A percentile compares a stretch with the other conserved stretches of the same genome.
Evolutionary conservation across 305 asterid species (phyloP).

Genomic region (Solanum chacoense): DNA sequence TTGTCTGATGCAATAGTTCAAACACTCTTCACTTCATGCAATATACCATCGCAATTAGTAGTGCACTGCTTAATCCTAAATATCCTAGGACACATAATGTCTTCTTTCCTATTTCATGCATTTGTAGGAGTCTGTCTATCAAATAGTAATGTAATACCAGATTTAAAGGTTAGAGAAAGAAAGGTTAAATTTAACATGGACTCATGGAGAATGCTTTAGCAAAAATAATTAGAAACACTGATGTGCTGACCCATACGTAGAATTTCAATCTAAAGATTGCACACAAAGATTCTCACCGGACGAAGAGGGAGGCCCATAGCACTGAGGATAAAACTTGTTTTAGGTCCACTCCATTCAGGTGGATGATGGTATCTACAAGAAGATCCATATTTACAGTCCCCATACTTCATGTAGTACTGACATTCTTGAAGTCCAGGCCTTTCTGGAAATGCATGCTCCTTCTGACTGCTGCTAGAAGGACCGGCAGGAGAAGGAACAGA

Average conservation of each 20-base stretch:
- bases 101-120: neutral
- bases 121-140: neutral
- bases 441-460: constrained; percentile 50
- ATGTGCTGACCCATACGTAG: neutral
- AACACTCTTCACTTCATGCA: neutral
- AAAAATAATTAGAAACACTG: neutral
- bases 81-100: neutral
- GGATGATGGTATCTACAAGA: constrained; percentile 82
- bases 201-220: neutral
- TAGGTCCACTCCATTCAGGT: constrained; percentile 49
- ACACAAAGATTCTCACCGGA: constrained; percentile 38
- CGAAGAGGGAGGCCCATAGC: constrained; percentile 77
- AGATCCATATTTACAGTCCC: constrained; percentile 68
- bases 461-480: constrained; percentile 44
- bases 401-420: constrained; percentile 60
- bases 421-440: constrained; percentile 80
- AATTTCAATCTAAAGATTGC: neutral
- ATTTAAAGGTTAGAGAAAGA: neutral
- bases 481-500: constrained; percentile 41
- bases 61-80: neutral
- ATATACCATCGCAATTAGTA: neutral
- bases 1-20: neutral
- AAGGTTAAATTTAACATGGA: neutral
- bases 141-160: neutral
- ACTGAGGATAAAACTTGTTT: constrained; percentile 39